Evolutionary conservation across 176 grass and related monocot species (phyloP), one percentile per base, ranked within the genome.

Genomic region (Oropetium thomaeum): DNA sequence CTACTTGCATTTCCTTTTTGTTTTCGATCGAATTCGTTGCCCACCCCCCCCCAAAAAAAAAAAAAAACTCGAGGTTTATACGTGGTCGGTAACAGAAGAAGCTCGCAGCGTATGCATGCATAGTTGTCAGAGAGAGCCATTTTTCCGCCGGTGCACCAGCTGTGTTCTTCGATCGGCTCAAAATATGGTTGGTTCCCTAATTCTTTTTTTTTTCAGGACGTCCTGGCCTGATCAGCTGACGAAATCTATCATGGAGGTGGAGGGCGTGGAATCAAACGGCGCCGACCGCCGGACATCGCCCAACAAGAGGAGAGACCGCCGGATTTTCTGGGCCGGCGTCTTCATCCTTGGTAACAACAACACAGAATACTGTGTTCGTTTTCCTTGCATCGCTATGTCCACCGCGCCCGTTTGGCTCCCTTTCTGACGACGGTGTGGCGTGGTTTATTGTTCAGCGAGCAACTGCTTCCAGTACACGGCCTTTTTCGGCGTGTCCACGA

Each of bases 221-320:
- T 27, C 30, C 40, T 1, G 4, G 3, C 48, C 1, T 52, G 6
- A 67, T 11, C 22, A 10, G 48, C 38, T 27, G 14, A 30, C 28
- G n/a, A n/a, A n/a, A n/a, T n/a, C n/a, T n/a, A 33, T 52, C 34
- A 83, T 87, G 85, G 85, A 83, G 71, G 22, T 83, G 68, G 85
- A 87, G 59, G 52, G 34, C 33, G 80, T 69, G 32, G 80, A 83
- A 74, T 79, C 74, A 6, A 87, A 68, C 12, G 68, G 51, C 2
- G n/a, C 39, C 19, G 65, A 32, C 5, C 48, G 27, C 72, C 87
- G 48, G 70, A 31, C 81, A 35, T 8, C 77, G n/a, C n/a, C n/a
- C n/a, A n/a, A n/a, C 37, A 81, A 28, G 71, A 84, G 11, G 37
- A 84, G 11, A 29, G 58, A 64, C 5, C 79, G 58, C 68, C 60